phyloP scores from a whole-genome alignment of 345 rosid species.

The Microcos paniculata region DNA sequence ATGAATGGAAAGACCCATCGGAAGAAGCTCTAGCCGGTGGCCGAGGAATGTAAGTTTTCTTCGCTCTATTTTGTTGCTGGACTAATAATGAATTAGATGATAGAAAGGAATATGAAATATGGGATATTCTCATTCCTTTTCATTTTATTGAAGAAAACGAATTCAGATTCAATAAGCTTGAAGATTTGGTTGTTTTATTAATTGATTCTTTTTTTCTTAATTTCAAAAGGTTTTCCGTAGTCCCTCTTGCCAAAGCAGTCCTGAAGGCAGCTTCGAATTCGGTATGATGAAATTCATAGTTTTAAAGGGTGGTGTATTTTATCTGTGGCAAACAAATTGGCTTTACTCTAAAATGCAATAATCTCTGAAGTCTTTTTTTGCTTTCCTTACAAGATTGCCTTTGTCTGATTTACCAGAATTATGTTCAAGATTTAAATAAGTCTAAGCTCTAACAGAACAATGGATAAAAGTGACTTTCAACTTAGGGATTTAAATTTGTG shows the following conservation, averaged over 20 bases:
- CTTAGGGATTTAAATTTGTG: not conserved
- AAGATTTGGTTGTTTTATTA: not conserved
- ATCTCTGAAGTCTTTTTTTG: too few relatives aligned
- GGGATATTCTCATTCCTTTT: too few relatives aligned
- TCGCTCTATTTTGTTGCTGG: not conserved
- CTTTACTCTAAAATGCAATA: too few relatives aligned
- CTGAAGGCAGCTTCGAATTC: conserved; percentile 44
- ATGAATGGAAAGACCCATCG: conserved; percentile 72
- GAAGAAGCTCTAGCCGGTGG: conserved; percentile 78
- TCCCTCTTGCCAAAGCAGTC: conserved; percentile 51
- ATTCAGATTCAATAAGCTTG: too few relatives aligned
- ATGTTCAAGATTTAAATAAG: not conserved
- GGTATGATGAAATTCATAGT: conserved; percentile 29
- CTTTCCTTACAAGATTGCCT: not conserved
- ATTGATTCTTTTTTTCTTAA: not conserved
- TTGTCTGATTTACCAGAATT: not conserved
- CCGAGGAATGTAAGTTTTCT: conserved; percentile 58
- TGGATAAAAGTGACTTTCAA: not conserved
- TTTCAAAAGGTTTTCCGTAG: conserved; percentile 56
- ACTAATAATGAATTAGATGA: not conserved
- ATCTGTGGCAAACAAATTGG: too few relatives aligned
- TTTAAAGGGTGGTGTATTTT: too few relatives aligned
- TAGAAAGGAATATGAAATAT: not conserved
- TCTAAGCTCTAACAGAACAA: not conserved
- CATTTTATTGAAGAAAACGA: too few relatives aligned